phyloP scores from a whole-genome alignment of 106 monocot genomes.

The Narthecium ossifragum region DNA sequence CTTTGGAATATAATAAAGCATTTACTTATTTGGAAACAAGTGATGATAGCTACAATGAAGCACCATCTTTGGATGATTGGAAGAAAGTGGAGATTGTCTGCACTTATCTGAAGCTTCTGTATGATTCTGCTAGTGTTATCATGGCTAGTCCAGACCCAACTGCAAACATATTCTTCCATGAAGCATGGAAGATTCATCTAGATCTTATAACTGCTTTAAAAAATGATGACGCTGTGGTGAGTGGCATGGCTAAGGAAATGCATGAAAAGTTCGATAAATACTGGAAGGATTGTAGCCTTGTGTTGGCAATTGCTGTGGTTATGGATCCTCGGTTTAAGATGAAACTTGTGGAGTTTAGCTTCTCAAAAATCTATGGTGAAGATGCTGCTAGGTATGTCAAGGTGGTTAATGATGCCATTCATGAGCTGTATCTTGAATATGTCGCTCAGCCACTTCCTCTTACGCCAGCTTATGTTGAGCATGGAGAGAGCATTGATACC shows the following conservation, averaged over 20 bases:
- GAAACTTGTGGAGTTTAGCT: conserved; percentile 94
- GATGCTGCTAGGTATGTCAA: conserved; percentile 73
- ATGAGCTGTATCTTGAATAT: conserved; percentile 75
- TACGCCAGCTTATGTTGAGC: conserved; percentile 49
- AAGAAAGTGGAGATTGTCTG: conserved; percentile 82
- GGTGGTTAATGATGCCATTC: conserved; percentile 58
- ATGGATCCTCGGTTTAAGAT: conserved; percentile 99
- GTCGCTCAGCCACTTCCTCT: conserved; percentile 42
- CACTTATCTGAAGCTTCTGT: conserved; percentile 53
- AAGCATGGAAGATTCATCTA: conserved; percentile 85
- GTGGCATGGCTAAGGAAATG: conserved; percentile 56
- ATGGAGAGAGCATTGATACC: conserved; percentile 22
- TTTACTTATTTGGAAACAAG: conserved; percentile 70
- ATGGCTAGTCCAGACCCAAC: conserved; percentile 49
- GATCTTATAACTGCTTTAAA: conserved; percentile 42
- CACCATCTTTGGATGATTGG: conserved; percentile 87
- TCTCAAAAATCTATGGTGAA: conserved; percentile 75
- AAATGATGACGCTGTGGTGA: conserved; percentile 41
- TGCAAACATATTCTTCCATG: conserved; percentile 84
- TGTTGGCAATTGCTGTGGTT: conserved; percentile 80
- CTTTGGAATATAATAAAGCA: conserved; percentile 71
- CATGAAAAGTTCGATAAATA: conserved; percentile 95
- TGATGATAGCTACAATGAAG: conserved; percentile 80
- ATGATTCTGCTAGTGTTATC: conserved; percentile 69
- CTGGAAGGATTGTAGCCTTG: conserved; percentile 87